Percentiles rank a stretch among this genome's conserved stretches.
These are phyloP conservation scores for Penicillium freii DNA, from an alignment of 2,329 filamentous ascomycete genomes.

Conservation along the genomic window DNA sequence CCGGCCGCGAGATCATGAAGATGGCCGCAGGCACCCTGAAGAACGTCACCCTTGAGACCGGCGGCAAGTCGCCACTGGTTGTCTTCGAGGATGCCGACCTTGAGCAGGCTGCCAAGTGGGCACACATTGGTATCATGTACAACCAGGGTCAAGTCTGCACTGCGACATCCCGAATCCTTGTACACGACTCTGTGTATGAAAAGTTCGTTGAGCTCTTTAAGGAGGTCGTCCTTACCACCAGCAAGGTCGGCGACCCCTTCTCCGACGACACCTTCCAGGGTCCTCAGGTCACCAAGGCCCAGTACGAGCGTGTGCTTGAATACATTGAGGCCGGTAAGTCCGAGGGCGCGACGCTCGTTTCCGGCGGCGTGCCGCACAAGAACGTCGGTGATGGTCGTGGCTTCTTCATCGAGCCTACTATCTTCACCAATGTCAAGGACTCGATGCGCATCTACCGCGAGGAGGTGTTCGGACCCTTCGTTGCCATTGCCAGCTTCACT, in stretches of 20 bases:
- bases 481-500: conserved; percentile 58
- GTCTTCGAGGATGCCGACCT: conserved; percentile 49
- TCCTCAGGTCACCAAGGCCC: conserved; percentile 38
- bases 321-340: conserved; percentile 69
- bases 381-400: conserved; percentile 57
- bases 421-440: conserved; percentile 58
- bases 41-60: conserved; percentile 50
- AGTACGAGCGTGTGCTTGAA: conserved; percentile 55
- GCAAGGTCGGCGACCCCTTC: conserved; percentile 39
- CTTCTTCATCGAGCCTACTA: conserved; percentile 62
- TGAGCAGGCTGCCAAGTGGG: conserved; percentile 42
- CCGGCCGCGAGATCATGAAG: conserved; percentile 29
- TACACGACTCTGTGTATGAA: conserved; percentile 51
- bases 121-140: conserved; percentile 53
- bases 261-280: conserved; percentile 40
- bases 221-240: conserved; percentile 31
- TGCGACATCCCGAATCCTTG: conserved; percentile 63
- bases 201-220: conserved; percentile 35
- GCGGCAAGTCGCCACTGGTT: conserved; percentile 48
- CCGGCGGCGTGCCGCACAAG: conserved; percentile 61
- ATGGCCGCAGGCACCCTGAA: conserved; percentile 40
- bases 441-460: conserved; percentile 60
- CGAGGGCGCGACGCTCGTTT: conserved; percentile 66
- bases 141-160: conserved; percentile 67
- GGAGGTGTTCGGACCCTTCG: conserved; percentile 64